Evolutionary conservation across 768 basidiomycete genomes (phyloP).

Genomic region (Trametes elegans): DNA sequence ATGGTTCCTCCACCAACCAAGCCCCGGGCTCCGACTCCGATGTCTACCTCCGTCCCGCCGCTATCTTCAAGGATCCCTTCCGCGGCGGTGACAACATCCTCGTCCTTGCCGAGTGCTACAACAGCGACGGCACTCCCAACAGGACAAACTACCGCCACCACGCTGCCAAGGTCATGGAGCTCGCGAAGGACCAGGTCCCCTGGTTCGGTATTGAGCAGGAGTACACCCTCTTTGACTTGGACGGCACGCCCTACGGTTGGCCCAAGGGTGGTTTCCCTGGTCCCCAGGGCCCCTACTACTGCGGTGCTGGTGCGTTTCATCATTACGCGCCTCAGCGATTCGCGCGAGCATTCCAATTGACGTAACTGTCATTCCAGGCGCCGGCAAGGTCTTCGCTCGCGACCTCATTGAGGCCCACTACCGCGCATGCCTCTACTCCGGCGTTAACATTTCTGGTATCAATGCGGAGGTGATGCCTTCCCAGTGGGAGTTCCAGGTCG

Average conservation of each 20-base stretch:
- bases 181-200: slow-evolving; percentile 72
- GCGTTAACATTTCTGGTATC: slow-evolving; percentile 98
- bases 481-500: slow-evolving; percentile 99
- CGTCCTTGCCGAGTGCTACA: slow-evolving; percentile 96
- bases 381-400: slow-evolving; percentile 97
- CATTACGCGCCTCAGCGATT: not conserved
- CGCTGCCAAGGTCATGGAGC: slow-evolving; percentile 94
- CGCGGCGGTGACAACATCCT: slow-evolving; percentile 97
- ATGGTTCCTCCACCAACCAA: slow-evolving; percentile 97
- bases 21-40: slow-evolving; percentile 96
- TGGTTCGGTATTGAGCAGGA: slow-evolving; percentile 99
- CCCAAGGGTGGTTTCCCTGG: slow-evolving; percentile 99
- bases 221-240: slow-evolving; percentile 94
- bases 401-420: slow-evolving; percentile 99
- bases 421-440: slow-evolving; percentile 91
- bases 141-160: slow-evolving; percentile 93
- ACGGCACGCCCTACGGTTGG: slow-evolving; percentile 92
- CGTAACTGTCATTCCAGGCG: slow-evolving; percentile 48
- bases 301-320: slow-evolving; percentile 81
- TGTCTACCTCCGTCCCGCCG: slow-evolving; percentile 94
- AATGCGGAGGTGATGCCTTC: slow-evolving; percentile 99
- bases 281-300: slow-evolving; percentile 99
- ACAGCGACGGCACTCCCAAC: slow-evolving; percentile 98
- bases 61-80: slow-evolving; percentile 99
- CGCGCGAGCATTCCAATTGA: not conserved